phyloP scores from a whole-genome alignment of 192 early-diverging fungal genomes.

The Paraglomus brasilianum region DNA sequence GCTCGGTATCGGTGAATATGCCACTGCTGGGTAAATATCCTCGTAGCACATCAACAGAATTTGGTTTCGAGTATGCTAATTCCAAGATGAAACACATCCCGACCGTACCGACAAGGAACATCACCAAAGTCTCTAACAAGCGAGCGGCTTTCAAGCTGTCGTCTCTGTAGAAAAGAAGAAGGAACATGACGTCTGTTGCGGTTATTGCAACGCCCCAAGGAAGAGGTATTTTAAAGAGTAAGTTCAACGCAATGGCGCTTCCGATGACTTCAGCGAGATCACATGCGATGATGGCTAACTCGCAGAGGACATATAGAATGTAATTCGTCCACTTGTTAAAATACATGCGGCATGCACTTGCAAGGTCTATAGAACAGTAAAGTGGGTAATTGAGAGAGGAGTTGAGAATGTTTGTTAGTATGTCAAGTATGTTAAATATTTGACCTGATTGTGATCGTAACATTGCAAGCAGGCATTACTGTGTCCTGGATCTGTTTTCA shows the following conservation, averaged over 20 bases:
- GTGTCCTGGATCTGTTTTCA: neutral
- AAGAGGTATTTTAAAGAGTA: slow-evolving; percentile 71
- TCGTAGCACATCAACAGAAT: slow-evolving; percentile 56
- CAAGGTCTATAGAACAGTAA: slow-evolving; percentile 53
- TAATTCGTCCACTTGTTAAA: slow-evolving; percentile 61
- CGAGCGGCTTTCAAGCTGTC: slow-evolving; percentile 50
- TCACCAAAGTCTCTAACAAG: slow-evolving; percentile 68
- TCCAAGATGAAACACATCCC: slow-evolving; percentile 68
- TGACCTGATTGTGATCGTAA: neutral
- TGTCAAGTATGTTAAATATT: neutral
- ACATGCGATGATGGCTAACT: slow-evolving; percentile 77
- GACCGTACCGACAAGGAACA: slow-evolving; percentile 61
- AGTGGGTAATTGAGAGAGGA: neutral
- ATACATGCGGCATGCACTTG: slow-evolving; percentile 63
- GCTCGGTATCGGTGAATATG: slow-evolving; percentile 56
- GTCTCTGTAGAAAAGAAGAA: slow-evolving; percentile 60
- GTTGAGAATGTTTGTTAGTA: neutral
- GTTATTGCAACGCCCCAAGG: slow-evolving; percentile 76
- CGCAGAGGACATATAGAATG: slow-evolving; percentile 67
- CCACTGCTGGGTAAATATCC: slow-evolving; percentile 61
- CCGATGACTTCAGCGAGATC: slow-evolving; percentile 87
- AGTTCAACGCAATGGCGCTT: slow-evolving; percentile 76
- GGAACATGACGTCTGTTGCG: slow-evolving; percentile 66
- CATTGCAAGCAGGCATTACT: neutral
- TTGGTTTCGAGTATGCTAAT: slow-evolving; percentile 57